These are phyloP conservation scores for Rhynchospora breviuscula DNA, from an alignment of 176 grass and related monocot genomes.

Conservation along the genomic window DNA sequence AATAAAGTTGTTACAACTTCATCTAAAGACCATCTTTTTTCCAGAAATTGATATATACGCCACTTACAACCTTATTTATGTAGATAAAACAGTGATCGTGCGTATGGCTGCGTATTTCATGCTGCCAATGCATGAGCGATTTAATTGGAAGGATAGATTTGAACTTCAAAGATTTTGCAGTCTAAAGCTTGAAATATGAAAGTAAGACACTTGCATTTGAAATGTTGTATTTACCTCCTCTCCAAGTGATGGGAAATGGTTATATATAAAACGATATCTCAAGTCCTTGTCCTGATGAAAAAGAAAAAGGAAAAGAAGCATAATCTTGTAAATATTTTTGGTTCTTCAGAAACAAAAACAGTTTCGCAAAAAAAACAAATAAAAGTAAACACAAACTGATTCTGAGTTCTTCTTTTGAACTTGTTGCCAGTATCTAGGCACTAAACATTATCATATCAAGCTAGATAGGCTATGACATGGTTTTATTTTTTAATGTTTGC, in stretches of 20 bases:
- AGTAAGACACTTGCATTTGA: neutral
- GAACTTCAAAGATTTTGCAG: neutral
- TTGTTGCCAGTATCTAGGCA: neutral
- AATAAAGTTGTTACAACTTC: neutral
- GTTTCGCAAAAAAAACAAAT: neutral
- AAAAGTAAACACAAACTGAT: neutral
- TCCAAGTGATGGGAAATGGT: constrained; percentile 83
- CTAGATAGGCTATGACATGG: neutral
- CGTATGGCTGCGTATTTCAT: neutral
- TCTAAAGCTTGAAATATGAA: neutral
- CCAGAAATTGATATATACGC: neutral
- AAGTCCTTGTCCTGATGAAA: constrained; percentile 62
- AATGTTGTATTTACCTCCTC: constrained; percentile 58
- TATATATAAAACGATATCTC: constrained; percentile 94
- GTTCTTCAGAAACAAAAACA: neutral
- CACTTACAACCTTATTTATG: neutral
- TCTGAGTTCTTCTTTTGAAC: neutral
- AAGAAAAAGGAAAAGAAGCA: constrained; percentile 22
- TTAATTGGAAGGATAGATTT: neutral
- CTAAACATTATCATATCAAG: constrained; percentile 3
- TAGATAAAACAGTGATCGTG: neutral
- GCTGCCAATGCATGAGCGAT: neutral
- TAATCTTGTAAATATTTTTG: constrained; percentile 2
- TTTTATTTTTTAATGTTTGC: neutral
- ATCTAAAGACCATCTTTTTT: neutral